Evolutionary conservation across 768 basidiomycete species (phyloP).

Genomic region (Mrakia frigida): DNA sequence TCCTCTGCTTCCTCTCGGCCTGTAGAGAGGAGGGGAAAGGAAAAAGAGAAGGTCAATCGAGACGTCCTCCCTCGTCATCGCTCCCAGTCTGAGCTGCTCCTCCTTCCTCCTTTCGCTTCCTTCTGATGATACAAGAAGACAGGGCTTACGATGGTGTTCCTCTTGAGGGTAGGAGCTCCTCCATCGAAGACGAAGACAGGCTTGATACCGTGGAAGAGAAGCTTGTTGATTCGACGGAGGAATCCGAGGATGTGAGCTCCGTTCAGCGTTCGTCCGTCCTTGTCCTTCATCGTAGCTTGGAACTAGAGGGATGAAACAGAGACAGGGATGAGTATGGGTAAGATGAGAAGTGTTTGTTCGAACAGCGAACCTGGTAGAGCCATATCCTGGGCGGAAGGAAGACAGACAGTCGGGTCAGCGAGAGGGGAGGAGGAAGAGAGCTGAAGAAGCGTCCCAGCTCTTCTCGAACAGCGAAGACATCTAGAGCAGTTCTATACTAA

Average conservation of each 20-base stretch:
- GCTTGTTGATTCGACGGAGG: conserved; percentile 74
- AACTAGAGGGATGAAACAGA: conserved; percentile 49
- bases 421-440: background rate
- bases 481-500: background rate
- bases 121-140: background rate
- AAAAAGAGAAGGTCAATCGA: background rate
- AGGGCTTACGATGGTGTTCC: conserved; percentile 71
- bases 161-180: conserved; percentile 85
- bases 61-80: conserved; percentile 1
- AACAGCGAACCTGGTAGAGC: conserved; percentile 74
- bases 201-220: conserved; percentile 94
- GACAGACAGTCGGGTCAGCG: background rate
- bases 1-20: conserved; percentile 85
- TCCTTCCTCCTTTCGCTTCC: background rate
- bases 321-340: too few relatives aligned
- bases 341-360: background rate
- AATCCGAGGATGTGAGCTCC: conserved; percentile 88
- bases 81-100: background rate
- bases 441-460: background rate
- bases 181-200: conserved; percentile 99
- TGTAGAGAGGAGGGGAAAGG: conserved; percentile 40
- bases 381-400: conserved; percentile 55
- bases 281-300: conserved; percentile 98
- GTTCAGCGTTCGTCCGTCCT: conserved; percentile 79
- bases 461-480: background rate